Percentiles rank a stretch among this genome's conserved stretches.
Conservation (phyloP, 2,329 filamentous ascomycete genomes). For the Fusarium duplospermum region DNA sequence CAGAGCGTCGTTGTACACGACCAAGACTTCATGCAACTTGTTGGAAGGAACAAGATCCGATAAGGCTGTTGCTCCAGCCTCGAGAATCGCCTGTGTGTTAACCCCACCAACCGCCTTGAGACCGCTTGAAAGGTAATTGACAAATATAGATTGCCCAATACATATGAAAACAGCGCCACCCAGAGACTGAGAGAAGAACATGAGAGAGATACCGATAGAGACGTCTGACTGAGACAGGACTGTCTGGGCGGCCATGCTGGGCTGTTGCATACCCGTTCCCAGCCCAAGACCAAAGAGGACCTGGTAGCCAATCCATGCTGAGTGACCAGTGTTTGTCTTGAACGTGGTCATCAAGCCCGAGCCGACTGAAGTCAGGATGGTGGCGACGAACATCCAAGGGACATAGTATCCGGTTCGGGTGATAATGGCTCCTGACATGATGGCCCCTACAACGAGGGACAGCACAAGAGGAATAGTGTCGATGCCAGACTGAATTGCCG, state of each 20-base stretch:
- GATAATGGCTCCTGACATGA: conserved; percentile 54
- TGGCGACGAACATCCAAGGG: conserved; percentile 51
- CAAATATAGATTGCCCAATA: conserved; percentile 18
- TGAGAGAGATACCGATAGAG: conserved; percentile 53
- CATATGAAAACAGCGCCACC: conserved; percentile 16
- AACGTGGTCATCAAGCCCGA: conserved; percentile 65
- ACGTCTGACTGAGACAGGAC: conserved; percentile 58
- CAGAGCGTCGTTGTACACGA: conserved; percentile 16
- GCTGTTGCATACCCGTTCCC: conserved; percentile 57
- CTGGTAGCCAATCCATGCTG: conserved; percentile 68
- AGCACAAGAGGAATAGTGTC: conserved; percentile 63
- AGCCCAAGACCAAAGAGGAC: conserved; percentile 64
- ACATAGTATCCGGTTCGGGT: conserved; percentile 54
- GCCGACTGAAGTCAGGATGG: conserved; percentile 56
- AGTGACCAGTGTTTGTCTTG: conserved; percentile 54
- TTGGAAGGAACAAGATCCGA: background rate
- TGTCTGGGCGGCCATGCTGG: conserved; percentile 61
- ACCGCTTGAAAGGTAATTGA: conserved; percentile 5
- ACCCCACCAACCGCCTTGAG: background rate
- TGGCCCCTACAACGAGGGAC: conserved; percentile 57
- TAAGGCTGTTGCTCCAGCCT: background rate
- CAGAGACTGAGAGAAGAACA: conserved; percentile 12
- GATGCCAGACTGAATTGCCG: conserved; percentile 62
- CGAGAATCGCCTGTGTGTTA: background rate
- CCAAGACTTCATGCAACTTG: conserved; percentile 1